Base-by-base conservation (phyloP, 1,284 basidiomycete species). In the Butyriboletus appendiculatus region DNA sequence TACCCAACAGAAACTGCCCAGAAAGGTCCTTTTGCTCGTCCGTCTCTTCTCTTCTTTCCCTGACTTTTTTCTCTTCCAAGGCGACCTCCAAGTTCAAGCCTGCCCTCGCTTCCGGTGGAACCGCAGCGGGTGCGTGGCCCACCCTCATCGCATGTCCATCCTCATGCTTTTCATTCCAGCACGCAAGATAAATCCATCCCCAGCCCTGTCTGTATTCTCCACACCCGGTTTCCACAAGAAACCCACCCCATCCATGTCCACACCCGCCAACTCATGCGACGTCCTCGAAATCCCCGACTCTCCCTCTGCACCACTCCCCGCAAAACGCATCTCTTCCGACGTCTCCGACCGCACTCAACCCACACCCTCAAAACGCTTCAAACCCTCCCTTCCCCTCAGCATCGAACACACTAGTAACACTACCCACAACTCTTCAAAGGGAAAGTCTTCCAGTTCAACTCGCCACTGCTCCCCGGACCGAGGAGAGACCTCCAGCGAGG, bases 341-440 rank as follows among this genome's bases (percentile, higher is more conserved):
- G 55, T 71, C 2, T 62, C 68, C 1, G 63, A 76, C 24, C 50
- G 62, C 4, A 67, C 76, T 9, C 59, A 66, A 3, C 70, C 73
- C 26, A 65, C 72, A 1, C 59, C 69, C 5, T 54, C 62, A 7
- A 83, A 84, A 59, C 74, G 79, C 16, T 66, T 71, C 32, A 81
- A 76, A 52, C 69, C 65, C 22, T 62, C 66, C 22, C 22, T 48
- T 9, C 53, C 54, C 5, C 58, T 61, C 2, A 66, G 73, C 45
- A 77, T 77, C 58, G 80, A 81, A 60, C 77, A 77, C 48, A 18
- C n/a, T n/a, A n/a, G n/a, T n/a, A n/a, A n/a, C n/a, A n/a, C 65
- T 26, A 59, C 58, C 38, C 47, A 26, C 8, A 55, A 35, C 20
- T 16, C 46, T 15, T 18, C 59, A 41, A 56, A 50, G 46, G 48